These are phyloP conservation scores for Albugo candida DNA, from an alignment of 352 stramenopile genomes.

Conservation along the genomic window DNA sequence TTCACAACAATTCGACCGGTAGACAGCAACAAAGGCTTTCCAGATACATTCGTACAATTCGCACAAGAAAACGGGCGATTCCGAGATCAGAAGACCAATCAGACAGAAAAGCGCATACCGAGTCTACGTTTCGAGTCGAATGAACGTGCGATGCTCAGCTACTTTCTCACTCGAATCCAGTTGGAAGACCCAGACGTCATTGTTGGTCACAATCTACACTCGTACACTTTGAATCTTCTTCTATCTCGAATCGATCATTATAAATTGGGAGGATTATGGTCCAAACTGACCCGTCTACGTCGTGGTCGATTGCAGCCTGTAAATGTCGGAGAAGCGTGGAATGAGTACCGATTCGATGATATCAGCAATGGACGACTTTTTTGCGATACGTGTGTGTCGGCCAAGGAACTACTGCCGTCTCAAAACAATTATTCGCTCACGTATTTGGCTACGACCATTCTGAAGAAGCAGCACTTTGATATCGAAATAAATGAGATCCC, in stretches of 20 bases:
- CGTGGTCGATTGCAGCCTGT: constrained; percentile 52
- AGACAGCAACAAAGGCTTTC: constrained; percentile 40
- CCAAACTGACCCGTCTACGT: constrained; percentile 60
- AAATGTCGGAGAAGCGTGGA: constrained; percentile 73
- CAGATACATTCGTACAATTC: constrained; percentile 26
- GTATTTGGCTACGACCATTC: constrained; percentile 83
- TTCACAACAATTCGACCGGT: constrained; percentile 69
- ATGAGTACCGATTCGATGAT: constrained; percentile 75
- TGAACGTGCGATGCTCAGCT: constrained; percentile 70
- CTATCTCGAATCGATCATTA: constrained; percentile 87
- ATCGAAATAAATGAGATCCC: constrained; percentile 93
- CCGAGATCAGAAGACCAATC: constrained; percentile 11
- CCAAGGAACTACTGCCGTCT: constrained; percentile 92
- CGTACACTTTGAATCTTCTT: constrained; percentile 96
- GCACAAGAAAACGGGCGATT: constrained; percentile 44
- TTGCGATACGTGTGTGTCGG: constrained; percentile 95
- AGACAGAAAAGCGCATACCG: constrained; percentile 12
- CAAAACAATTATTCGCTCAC: constrained; percentile 97
- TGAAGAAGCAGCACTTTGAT: constrained; percentile 76
- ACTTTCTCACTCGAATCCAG: constrained; percentile 83
- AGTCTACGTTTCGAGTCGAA: constrained; percentile 54
- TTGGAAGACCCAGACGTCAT: constrained; percentile 96
- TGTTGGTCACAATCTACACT: constrained; percentile 96
- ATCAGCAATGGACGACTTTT: constrained; percentile 89
- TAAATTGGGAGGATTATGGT: constrained; percentile 72